phyloP scores from a whole-genome alignment of 140 eudicot genomes.

The Flaveria floridana region DNA sequence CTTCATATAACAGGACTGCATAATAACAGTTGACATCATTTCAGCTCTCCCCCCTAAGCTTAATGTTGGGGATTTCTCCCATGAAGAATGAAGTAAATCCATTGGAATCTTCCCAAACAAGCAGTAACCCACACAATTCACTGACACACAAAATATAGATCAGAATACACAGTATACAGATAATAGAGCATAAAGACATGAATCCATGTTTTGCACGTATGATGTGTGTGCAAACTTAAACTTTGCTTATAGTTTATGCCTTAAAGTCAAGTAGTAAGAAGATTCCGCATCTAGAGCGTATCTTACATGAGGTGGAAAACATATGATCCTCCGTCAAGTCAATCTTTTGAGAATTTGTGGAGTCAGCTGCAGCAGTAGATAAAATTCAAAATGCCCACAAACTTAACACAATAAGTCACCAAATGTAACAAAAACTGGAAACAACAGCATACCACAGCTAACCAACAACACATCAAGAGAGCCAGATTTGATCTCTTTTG shows the following conservation, averaged over 20 bases:
- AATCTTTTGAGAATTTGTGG: slow-evolving; percentile 37
- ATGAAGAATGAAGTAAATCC: slow-evolving; percentile 65
- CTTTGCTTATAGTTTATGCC: neutral
- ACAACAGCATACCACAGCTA: slow-evolving; percentile 72
- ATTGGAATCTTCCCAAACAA: slow-evolving; percentile 80
- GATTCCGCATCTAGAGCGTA: slow-evolving; percentile 14
- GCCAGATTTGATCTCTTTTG: slow-evolving; percentile 55
- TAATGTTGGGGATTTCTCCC: slow-evolving; percentile 71
- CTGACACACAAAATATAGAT: slow-evolving; percentile 41
- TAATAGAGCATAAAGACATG: neutral
- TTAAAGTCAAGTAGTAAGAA: slow-evolving; percentile 11
- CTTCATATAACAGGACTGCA: slow-evolving; percentile 77
- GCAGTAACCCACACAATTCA: slow-evolving; percentile 55
- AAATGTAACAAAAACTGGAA: slow-evolving; percentile 7
- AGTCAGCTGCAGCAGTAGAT: slow-evolving; percentile 49
- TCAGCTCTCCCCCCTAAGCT: slow-evolving; percentile 75
- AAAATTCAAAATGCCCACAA: slow-evolving; percentile 13
- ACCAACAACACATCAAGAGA: slow-evolving; percentile 64
- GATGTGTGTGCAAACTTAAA: neutral
- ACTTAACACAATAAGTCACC: slow-evolving; percentile 9
- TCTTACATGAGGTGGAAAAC: slow-evolving; percentile 62
- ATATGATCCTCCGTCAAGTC: slow-evolving; percentile 51
- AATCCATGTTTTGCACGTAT: neutral
- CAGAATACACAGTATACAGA: slow-evolving; percentile 12
- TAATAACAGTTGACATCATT: slow-evolving; percentile 65